These are phyloP conservation scores for Vanderwaltozyma polyspora DNA, from an alignment of 805 yeast genomes.

Conservation along the genomic window DNA sequence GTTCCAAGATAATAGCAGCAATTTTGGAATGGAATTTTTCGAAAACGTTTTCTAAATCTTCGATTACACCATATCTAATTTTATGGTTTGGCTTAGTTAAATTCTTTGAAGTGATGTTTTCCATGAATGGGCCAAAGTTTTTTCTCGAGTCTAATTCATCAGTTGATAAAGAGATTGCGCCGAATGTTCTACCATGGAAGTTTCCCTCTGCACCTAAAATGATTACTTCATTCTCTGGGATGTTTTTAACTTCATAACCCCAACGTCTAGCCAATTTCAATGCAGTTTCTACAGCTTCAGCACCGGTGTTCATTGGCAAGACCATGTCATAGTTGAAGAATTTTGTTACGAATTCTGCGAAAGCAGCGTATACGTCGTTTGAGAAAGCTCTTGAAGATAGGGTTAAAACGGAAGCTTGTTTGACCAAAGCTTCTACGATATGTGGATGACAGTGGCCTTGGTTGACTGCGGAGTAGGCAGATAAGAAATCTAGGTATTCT, in stretches of 20 bases:
- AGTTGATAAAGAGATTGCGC: slow-evolving; percentile 91
- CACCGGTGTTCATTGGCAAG: slow-evolving; percentile 97
- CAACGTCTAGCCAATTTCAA: slow-evolving; percentile 91
- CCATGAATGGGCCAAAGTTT: slow-evolving; percentile 81
- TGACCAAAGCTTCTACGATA: slow-evolving; percentile 71
- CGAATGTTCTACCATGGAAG: slow-evolving; percentile 94
- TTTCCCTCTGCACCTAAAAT: slow-evolving; percentile 79
- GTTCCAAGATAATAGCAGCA: slow-evolving; percentile 87
- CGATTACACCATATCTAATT: slow-evolving; percentile 73
- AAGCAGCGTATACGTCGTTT: slow-evolving; percentile 75
- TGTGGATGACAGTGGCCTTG: slow-evolving; percentile 98
- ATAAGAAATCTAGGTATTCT: slow-evolving; percentile 81
- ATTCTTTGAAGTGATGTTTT: slow-evolving; percentile 79
- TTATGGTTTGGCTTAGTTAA: slow-evolving; percentile 56
- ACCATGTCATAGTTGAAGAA: slow-evolving; percentile 86
- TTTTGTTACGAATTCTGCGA: slow-evolving; percentile 80
- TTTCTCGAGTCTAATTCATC: slow-evolving; percentile 79
- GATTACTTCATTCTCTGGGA: slow-evolving; percentile 74
- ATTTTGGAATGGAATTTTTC: slow-evolving; percentile 74
- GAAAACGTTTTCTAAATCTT: slow-evolving; percentile 76
- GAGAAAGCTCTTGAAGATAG: slow-evolving; percentile 89
- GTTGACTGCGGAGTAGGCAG: slow-evolving; percentile 94
- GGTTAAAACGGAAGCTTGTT: slow-evolving; percentile 78
- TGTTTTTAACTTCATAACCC: slow-evolving; percentile 86
- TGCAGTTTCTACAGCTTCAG: slow-evolving; percentile 96